Conservation (phyloP, 768 basidiomycete genomes). For the Mycena rosella region DNA sequence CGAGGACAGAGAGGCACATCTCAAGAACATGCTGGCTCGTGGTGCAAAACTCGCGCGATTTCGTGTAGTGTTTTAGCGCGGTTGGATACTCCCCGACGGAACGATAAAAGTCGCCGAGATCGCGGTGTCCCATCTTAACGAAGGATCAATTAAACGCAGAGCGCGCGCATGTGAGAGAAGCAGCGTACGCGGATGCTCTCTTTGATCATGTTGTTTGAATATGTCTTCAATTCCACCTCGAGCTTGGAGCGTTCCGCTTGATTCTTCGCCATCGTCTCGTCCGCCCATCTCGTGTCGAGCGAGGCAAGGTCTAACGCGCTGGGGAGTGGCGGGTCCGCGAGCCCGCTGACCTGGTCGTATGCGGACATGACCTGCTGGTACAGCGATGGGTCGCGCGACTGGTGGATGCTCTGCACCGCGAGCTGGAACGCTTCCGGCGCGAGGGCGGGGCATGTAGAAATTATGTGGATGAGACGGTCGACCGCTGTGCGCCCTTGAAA, state of each 20-base stretch:
- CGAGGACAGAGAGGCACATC: constrained; percentile 87
- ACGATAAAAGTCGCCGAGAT: constrained; percentile 85
- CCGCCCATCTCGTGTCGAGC: constrained; percentile 80
- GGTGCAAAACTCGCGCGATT: constrained; percentile 92
- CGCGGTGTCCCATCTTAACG: constrained; percentile 87
- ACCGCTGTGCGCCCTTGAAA: constrained; percentile 78
- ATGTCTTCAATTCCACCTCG: constrained; percentile 95
- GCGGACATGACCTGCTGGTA: constrained; percentile 64
- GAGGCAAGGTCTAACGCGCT: constrained; percentile 60
- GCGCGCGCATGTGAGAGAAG: not conserved
- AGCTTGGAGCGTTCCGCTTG: constrained; percentile 83
- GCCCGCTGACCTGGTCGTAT: constrained; percentile 64
- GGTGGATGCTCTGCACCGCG: constrained; percentile 72
- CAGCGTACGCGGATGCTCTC: constrained; percentile 89
- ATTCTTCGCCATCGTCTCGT: constrained; percentile 75
- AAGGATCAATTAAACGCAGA: constrained; percentile 1
- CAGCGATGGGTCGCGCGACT: constrained; percentile 76
- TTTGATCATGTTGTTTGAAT: constrained; percentile 97
- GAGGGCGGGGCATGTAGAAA: constrained; percentile 72
- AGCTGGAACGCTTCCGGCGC: constrained; percentile 80
- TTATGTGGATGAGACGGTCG: constrained; percentile 79
- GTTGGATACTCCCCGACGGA: constrained; percentile 76
- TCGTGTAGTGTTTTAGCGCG: constrained; percentile 88
- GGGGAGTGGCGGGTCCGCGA: constrained; percentile 55
- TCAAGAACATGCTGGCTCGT: constrained; percentile 94